Evolutionary conservation across 345 rosid genomes (phyloP), one percentile per base, ranked within the genome.

Genomic region (Streptanthus diversifolius): DNA sequence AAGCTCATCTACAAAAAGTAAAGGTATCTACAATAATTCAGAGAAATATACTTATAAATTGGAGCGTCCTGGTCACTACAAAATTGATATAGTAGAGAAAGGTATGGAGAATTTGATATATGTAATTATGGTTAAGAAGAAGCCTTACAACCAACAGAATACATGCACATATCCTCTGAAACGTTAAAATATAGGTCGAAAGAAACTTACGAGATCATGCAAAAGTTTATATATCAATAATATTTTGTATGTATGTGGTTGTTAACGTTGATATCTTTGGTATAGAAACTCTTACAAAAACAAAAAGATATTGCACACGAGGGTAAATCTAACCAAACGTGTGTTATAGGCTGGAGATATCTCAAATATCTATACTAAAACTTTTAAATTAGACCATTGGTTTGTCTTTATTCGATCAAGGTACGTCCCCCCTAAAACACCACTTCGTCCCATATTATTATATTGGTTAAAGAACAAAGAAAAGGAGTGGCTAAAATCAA

Each of bases 321-420:
- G 75, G 41, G 65, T 54, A 27, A 69, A 76, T 76, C 75, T 69
- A 69, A 69, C 33, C 59, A 76, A 76, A 69, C 70, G 75, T 76
- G 79, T 68, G 70, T 69, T 67, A 11, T 66, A 75, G 79, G 74
- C 74, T 75, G 74, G 68, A 68, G 22, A 76, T 43, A 69, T 69
- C 79, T 76, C 52, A 29, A 43, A 32, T 39, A 67, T 32, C 55
- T 41, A 51, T 67, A 30, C 47, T 70, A 18, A 52, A 51, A 52
- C 5, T 19, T 25, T 33, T 13, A 53, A 44, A 76, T 36, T 69
- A 68, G 63, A 68, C 14, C 52, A 53, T 62, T 51, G 13, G 10
- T 53, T 69, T 75, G 74, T 61, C 70, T 61, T 61, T 44, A 76
- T 56, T 44, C 43, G 52, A 69, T 76, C 43, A 44, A 44, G 79